A percentile compares a stretch with the other conserved stretches of the same genome.
Evolutionary conservation across 352 stramenopile species (phyloP).

Genomic region (Globisporangium iwayamae): DNA sequence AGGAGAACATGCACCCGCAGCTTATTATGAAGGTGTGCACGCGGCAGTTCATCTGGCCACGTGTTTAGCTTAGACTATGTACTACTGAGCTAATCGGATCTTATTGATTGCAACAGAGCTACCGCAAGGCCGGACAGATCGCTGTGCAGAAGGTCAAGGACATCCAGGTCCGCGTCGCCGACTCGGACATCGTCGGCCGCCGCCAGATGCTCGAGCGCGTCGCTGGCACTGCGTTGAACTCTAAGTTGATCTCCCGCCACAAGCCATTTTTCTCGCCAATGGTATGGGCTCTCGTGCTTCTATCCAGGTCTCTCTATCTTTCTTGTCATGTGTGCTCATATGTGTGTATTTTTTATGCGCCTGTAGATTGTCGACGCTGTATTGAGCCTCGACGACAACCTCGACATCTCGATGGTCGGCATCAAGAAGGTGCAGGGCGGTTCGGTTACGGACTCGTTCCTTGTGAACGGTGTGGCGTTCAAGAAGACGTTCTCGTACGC

Average conservation of each 20-base stretch:
- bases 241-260: conserved; percentile 97
- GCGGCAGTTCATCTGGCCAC: neutral
- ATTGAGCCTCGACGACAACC: conserved; percentile 86
- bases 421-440: conserved; percentile 98
- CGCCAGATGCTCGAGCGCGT: conserved; percentile 90
- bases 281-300: conserved; percentile 33
- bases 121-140: conserved; percentile 80
- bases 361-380: conserved; percentile 93
- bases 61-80: neutral
- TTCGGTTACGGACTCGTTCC: conserved; percentile 96
- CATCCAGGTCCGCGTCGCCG: conserved; percentile 80
- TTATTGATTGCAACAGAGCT: conserved; percentile 34
- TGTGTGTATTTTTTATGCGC: neutral
- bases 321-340: neutral
- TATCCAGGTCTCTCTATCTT: neutral
- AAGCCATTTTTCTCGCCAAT: conserved; percentile 98
- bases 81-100: neutral
- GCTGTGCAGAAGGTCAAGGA: conserved; percentile 85
- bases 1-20: conserved; percentile 96
- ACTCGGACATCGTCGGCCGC: conserved; percentile 71
- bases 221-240: conserved; percentile 97
- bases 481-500: conserved; percentile 99
- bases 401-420: conserved; percentile 91
- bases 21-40: conserved; percentile 74
- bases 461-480: conserved; percentile 98